Percentiles rank a stretch among this genome's conserved stretches.
These are phyloP conservation scores for Plasmodium knowlesi DNA, from an alignment of 169 alveolate genomes.

Conservation along the genomic window DNA sequence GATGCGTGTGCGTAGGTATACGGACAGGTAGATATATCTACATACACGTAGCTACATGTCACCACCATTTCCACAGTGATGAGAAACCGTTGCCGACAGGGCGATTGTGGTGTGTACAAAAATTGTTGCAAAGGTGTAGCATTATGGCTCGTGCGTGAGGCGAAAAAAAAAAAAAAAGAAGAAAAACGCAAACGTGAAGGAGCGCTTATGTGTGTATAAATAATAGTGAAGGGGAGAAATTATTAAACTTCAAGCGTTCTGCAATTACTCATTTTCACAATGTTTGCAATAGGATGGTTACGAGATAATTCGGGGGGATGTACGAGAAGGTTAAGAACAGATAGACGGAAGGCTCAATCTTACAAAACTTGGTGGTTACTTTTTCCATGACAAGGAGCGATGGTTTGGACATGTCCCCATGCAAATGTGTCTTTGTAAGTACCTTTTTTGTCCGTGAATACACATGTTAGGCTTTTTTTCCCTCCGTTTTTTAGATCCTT, in stretches of 20 bases:
- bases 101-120: background rate
- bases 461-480: background rate
- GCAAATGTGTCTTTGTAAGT: background rate
- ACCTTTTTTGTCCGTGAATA: background rate
- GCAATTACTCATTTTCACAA: background rate
- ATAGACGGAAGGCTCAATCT: background rate
- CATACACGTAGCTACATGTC: background rate
- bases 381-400: background rate
- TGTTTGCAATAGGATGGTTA: background rate
- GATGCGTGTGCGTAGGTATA: background rate
- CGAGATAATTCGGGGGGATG: background rate
- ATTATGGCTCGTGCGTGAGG: background rate
- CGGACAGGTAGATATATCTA: background rate
- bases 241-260: background rate
- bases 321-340: background rate
- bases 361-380: background rate
- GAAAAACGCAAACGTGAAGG: background rate
- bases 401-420: background rate
- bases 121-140: background rate
- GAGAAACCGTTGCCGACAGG: background rate
- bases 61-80: background rate
- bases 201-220: background rate
- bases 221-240: background rate
- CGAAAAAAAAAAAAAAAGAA: background rate
- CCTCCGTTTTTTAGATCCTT: background rate